Evolutionary conservation across 2,329 filamentous ascomycete species (phyloP).

Genomic region (Claviceps sp.): DNA sequence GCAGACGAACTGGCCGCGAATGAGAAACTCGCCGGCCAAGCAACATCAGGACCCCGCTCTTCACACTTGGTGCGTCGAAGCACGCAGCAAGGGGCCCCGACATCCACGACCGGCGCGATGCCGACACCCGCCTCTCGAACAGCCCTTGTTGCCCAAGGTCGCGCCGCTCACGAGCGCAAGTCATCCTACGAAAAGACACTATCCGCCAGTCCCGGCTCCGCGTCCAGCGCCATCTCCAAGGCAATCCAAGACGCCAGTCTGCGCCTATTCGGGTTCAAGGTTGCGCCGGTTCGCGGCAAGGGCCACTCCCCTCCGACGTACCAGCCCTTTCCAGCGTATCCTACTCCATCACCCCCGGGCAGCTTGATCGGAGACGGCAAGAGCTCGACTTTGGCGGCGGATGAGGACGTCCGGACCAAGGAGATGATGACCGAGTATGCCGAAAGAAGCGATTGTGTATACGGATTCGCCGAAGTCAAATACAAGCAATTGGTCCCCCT

Average conservation of each 20-base stretch:
- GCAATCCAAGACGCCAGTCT: slow-evolving; percentile 86
- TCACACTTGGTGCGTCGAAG: slow-evolving; percentile 59
- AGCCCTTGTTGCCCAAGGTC: slow-evolving; percentile 59
- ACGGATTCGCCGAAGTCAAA: slow-evolving; percentile 95
- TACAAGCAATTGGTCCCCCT: slow-evolving; percentile 92
- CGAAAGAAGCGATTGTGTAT: slow-evolving; percentile 88
- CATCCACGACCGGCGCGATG: slow-evolving; percentile 55
- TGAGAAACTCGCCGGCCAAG: slow-evolving; percentile 43
- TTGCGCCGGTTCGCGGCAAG: slow-evolving; percentile 52
- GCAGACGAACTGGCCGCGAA: slow-evolving; percentile 88
- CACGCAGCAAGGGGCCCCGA: slow-evolving; percentile 62
- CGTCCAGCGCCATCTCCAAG: slow-evolving; percentile 86
- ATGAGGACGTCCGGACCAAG: slow-evolving; percentile 69
- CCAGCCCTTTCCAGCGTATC: slow-evolving; percentile 74
- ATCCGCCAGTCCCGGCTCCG: slow-evolving; percentile 56
- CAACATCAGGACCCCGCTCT: slow-evolving; percentile 38
- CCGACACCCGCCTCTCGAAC: slow-evolving; percentile 54
- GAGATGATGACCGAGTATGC: slow-evolving; percentile 84
- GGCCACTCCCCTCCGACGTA: slow-evolving; percentile 65
- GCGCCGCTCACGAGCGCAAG: slow-evolving; percentile 58
- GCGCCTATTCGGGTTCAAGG: slow-evolving; percentile 58
- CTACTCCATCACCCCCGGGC: slow-evolving; percentile 45
- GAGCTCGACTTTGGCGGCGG: slow-evolving; percentile 47
- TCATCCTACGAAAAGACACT: slow-evolving; percentile 66
- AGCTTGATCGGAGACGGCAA: slow-evolving; percentile 56